phyloP scores from a whole-genome alignment of 2,329 filamentous ascomycete species.

The Neopestalotiopsis sp. region DNA sequence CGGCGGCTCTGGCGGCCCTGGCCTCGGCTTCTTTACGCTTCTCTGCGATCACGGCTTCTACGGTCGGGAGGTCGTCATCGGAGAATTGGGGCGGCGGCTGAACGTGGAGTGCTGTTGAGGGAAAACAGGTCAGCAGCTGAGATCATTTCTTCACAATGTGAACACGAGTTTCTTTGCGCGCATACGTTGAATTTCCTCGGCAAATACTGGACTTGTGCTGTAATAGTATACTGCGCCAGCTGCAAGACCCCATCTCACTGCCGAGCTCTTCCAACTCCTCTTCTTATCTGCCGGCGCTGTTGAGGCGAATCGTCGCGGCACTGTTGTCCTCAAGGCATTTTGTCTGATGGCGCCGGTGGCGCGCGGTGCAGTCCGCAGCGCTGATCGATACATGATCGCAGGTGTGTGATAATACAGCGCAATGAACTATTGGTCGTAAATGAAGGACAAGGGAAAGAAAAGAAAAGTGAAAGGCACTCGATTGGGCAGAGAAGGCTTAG shows the following conservation, averaged over 20 bases:
- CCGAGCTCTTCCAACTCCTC: constrained; percentile 82
- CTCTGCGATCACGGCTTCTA: constrained; percentile 71
- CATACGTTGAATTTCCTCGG: constrained; percentile 80
- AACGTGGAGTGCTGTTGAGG: constrained; percentile 35
- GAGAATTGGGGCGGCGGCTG: constrained; percentile 57
- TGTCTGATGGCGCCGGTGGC: constrained; percentile 49
- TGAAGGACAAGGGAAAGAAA: constrained; percentile 18
- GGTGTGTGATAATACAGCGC: not conserved
- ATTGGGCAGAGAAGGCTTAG: constrained; percentile 10
- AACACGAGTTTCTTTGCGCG: constrained; percentile 25
- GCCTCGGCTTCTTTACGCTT: constrained; percentile 58
- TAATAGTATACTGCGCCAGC: constrained; percentile 87
- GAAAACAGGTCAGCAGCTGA: constrained; percentile 6
- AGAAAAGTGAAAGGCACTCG: constrained; percentile 12
- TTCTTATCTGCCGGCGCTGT: constrained; percentile 67
- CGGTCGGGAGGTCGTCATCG: constrained; percentile 64
- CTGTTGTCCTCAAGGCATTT: constrained; percentile 40
- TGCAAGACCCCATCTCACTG: constrained; percentile 76
- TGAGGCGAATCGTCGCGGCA: constrained; percentile 57
- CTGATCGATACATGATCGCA: constrained; percentile 57
- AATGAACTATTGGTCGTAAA: not conserved
- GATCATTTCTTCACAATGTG: constrained; percentile 1
- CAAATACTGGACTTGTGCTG: constrained; percentile 87
- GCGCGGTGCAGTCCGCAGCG: constrained; percentile 54
- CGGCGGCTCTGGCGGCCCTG: constrained; percentile 35